Conservation (phyloP, 1,284 basidiomycete species). For the Cutaneotrichosporon mucoides region DNA sequence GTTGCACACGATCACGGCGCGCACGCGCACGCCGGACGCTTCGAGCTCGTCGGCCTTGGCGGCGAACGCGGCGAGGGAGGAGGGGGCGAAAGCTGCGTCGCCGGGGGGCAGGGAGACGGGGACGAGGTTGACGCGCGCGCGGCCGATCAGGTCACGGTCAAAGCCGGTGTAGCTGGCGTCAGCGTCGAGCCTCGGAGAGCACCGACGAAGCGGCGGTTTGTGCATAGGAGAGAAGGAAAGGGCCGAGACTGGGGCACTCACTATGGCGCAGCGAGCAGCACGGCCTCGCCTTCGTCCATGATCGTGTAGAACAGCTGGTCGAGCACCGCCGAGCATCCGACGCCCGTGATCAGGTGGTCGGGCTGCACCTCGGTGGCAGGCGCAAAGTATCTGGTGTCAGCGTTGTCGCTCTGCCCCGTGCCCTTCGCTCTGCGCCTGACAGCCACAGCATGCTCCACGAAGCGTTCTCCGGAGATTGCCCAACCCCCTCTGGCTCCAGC, state of each 20-base stretch:
- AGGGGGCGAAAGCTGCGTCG: conserved; percentile 31
- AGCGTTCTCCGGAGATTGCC: not conserved
- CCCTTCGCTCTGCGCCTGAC: not conserved
- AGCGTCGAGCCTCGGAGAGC: not conserved
- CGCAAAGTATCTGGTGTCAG: conserved; percentile 29
- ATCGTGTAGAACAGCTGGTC: conserved; percentile 49
- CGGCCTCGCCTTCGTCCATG: conserved; percentile 48
- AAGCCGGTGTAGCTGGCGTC: conserved; percentile 44
- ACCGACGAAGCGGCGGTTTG: no score
- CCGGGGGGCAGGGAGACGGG: conserved; percentile 39
- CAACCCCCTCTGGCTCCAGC: no score
- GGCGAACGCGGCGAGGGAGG: conserved; percentile 29
- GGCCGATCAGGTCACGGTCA: conserved; percentile 42
- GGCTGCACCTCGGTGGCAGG: conserved; percentile 33
- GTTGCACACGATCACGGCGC: conserved; percentile 48
- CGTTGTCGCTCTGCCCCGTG: no score
- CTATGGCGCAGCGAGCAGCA: conserved; percentile 47
- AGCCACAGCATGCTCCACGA: no score
- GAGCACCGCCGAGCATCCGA: conserved; percentile 45
- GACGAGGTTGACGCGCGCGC: conserved; percentile 33
- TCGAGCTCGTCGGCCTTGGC: conserved; percentile 26
- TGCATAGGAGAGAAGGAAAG: no score
- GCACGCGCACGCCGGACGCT: conserved; percentile 26
- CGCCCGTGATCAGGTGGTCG: conserved; percentile 43
- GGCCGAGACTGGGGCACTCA: conserved; percentile 11